Base-by-base conservation (phyloP, 2,329 filamentous ascomycete species). In the Hypomyces perniciosus region DNA sequence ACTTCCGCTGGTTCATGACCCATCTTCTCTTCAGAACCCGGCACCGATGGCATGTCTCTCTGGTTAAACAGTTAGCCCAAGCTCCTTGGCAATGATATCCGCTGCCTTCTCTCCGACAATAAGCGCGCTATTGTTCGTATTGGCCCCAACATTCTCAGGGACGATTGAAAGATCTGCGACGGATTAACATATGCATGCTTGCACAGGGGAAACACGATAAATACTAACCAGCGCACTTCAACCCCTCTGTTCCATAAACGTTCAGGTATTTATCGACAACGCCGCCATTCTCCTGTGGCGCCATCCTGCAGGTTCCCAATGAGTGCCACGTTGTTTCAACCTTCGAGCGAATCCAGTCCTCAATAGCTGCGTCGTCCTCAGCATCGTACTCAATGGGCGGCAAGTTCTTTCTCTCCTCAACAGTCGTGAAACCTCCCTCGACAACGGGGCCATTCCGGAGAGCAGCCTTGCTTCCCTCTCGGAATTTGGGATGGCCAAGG, bases 301-400 rank as follows among this genome's bases (percentile, higher is more conserved):
- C 65, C 71, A 75, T 74, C 56, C 68, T 71, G 52, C 66, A 70
- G 4, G 71, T 74, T 0, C 71, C 71, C 28, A 73, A 54, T 8
- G 67, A 67, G 56, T 75, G 71, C 71, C 71, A 76, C 0, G 69
- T 68, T 4, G 71, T 73, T 2, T 54, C 59, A 3, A 73, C 55
- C 6, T 67, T 68, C 31, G 65, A 57, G 0, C 73, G 65, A 13
- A 75, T 35, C 55, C 59, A 72, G 8, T 73, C 57, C 56, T 75
- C 71, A 34, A 81, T 72, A 1, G 69, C 69, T 27, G 67, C 65
- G 50, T 79, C 70, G 39, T 78, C 78, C 13, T 77, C 74, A 2
- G 64, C 57, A 5, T 69, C 67, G 55, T 80, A 80, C 52, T 68
- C 62, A 39, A 81, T 70, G 50, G 48, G 46, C 4, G 53, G 48